Base-by-base conservation (phyloP, 2,329 filamentous ascomycete genomes). In the Ophiognomonia clavigignenti-juglandacearum region DNA sequence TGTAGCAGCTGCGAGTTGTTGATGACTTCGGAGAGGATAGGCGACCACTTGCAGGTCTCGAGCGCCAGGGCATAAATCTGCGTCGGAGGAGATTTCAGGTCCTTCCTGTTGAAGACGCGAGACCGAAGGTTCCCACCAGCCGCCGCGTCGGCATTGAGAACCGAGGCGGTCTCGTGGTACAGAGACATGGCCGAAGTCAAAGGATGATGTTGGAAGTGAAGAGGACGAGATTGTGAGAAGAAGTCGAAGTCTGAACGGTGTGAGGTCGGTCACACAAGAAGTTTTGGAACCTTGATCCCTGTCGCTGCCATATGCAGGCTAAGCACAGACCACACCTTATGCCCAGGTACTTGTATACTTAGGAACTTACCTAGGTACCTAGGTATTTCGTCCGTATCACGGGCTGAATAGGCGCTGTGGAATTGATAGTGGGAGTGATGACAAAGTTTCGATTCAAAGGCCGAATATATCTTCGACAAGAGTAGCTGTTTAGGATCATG, bases 21-120 rank as follows among this genome's bases (percentile, higher is more conserved):
- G 60, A 98, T 81, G n/a, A 96, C 85, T 60, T 96, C 90, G 59
- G 89, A 89, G 39, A 98, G 69, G 3, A 96, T 75, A 4, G 73
- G 64, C 57, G 91, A 93, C 88, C 92, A 96, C 81, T 96, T 97
- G 56, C 86, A 83, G 1, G 88, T 83, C 66, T 97, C 91, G 19
- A 85, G 78, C 19, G 90, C 85, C 29, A 98, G 73, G 8, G 93
- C 93, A 63, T 93, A 97, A 7, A 97, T 73, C 61, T 95, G 88
- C 10, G 84, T 83, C 0, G 86, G 85, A 3, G 85, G 78, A 14
- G 86, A 90, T 61, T 92, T 95, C 55, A 89, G 68, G 7, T 75
- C 73, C 57, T 86, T 86, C 52, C 82, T 84, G 49, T 75, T 73
- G 65, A 93, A 97, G 37, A 97, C 81, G 29, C 88, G 77, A 7